A percentile compares a stretch with the other conserved stretches of the same genome.
phyloP scores from a whole-genome alignment of 1,284 basidiomycete genomes.

The Anthracocystis setariae region DNA sequence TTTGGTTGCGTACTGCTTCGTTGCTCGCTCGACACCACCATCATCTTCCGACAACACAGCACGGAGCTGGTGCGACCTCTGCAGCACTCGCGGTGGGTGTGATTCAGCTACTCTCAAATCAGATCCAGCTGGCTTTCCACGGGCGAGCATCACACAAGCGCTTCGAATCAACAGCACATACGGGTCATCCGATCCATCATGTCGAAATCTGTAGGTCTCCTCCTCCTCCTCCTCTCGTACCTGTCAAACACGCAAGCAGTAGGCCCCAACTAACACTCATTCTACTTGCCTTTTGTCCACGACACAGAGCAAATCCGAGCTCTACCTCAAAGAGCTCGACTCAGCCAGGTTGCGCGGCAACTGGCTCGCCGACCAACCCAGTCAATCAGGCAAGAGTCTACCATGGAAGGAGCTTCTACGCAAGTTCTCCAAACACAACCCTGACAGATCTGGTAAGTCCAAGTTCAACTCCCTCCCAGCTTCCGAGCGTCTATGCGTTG shows the following conservation, averaged over 20 bases:
- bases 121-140: too few relatives aligned
- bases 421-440: conserved; percentile 68
- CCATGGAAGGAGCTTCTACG: conserved; percentile 66
- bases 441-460: conserved; percentile 52
- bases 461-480: not conserved
- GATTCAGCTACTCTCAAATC: too few relatives aligned
- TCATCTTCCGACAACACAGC: too few relatives aligned
- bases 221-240: not conserved
- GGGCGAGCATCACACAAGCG: too few relatives aligned
- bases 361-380: conserved; percentile 50
- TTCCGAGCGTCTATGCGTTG: not conserved
- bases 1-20: too few relatives aligned
- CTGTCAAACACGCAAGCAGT: not conserved
- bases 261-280: conserved; percentile 8
- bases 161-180: not conserved
- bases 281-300: not conserved
- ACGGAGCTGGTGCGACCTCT: too few relatives aligned
- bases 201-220: conserved; percentile 41
- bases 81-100: too few relatives aligned
- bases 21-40: too few relatives aligned
- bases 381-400: conserved; percentile 22
- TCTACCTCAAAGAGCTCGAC: conserved; percentile 63
- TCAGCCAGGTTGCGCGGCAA: conserved; percentile 59
- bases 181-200: conserved; percentile 8
- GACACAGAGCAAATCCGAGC: conserved; percentile 51